Base-by-base conservation (phyloP, 1,139 yeast genomes). In the Debaryomyces fabryi region DNA sequence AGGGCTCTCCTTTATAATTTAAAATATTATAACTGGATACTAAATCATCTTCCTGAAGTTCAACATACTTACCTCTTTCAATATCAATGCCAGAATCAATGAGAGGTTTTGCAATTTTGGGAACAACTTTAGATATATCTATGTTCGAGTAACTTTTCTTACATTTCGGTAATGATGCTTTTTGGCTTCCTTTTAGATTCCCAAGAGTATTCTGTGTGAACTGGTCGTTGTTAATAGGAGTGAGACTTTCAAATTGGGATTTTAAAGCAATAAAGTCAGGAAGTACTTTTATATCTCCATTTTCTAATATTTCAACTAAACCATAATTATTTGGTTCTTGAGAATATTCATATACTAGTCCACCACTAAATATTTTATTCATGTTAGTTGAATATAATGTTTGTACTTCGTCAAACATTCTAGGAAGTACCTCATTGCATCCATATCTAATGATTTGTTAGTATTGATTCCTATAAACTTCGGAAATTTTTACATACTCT, bases 291-390 rank as follows among this genome's bases (percentile, higher is more conserved):
- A 78, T 83, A 58, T 82, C 77, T 0, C 92, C 93, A 42, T 77
- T 71, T 3, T 60, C 60, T 50, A 78, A 78, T 13, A 86, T 66
- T 47, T 81, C 79, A 2, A 93, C 96, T 38, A 93, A 74, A 0
- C 99, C 99, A 67, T 93, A 93, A 62, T 88, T 83, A 63, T 91
- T 91, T 23, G 86, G 82, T 62, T 90, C 98, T 65, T 91, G 93
- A 1, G 96, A 82, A 67, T 79, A 93, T 65, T 93, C 98, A 64
- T 93, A 93, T 2, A 90, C 95, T 49, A 93, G 74, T 0, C 99
- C 99, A 7, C 99, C 99, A 51, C 93, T 83, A 66, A 91, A 92
- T 2, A 87, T 91, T 32, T 79, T 77, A 33, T 85, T 72, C 97
- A 93, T 90, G 53, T 86, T 82, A 20, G 68, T 65, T 1, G 95